Base-by-base conservation (phyloP, 768 basidiomycete species). In the Pluteus cervinus region DNA sequence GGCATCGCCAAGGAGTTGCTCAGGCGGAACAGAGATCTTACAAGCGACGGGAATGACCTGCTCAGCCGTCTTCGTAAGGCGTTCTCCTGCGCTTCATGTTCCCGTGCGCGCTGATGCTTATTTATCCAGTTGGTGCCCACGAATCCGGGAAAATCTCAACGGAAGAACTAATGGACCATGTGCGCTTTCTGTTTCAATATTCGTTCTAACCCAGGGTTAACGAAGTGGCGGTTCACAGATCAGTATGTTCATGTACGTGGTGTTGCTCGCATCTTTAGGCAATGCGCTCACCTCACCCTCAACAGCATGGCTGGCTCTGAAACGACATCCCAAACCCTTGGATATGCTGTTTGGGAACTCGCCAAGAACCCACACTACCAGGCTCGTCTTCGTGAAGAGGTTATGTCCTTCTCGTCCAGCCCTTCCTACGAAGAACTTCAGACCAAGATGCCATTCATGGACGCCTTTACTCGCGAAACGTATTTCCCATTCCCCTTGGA, bases 381-480 rank as follows among this genome's bases (percentile, higher is more conserved):
- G 38, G 33, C 56, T 21, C 45, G 48, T 14, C 57, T 73, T 0
- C 63, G 66, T 15, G 54, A 60, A 5, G 71, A 73, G 46, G 43
- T 71, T 7, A 46, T 53, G 21, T 24, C 41, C 2, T 36, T 49
- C 26, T 52, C 51, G n/a, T 52, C 54, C 21, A 54, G 65, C 28
- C 45, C 61, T 23, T 50, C 51, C 17, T 63, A 62, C 38, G 65
- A 66, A 25, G 58, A 59, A 32, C 45, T 63, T 12, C 58, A 62
- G 45, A 60, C 55, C 14, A 11, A 24, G 30, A 52, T 69, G 34
- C 55, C 56, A 20, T 65, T 55, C 46, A 53, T 68, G 21, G 66
- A 69, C 41, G 68, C 69, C 14, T 60, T 68, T 32, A 52, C 61
- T 28, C 62, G 62, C 47, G 69, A 69, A 53, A 58, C 56, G 58